phyloP scores from a whole-genome alignment of 768 basidiomycete genomes.

The Boletus coccyginus region DNA sequence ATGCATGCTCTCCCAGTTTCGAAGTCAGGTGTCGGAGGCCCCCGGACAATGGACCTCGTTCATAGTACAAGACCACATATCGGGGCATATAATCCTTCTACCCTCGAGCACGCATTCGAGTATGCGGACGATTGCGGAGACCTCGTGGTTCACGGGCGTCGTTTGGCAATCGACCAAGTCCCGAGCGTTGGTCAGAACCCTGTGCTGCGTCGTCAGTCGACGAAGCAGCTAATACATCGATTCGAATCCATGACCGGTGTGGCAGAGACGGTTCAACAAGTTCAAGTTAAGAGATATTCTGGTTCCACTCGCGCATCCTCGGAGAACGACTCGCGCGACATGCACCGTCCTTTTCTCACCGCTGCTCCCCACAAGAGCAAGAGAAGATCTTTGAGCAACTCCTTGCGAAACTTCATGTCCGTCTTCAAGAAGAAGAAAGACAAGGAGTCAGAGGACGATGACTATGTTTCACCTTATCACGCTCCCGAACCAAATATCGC shows the following conservation, averaged over 20 bases:
- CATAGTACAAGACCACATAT: background rate
- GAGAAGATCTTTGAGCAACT: conserved; percentile 54
- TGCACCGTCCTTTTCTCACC: conserved; percentile 15
- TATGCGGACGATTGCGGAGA: background rate
- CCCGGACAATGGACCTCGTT: conserved; percentile 15
- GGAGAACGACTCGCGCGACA: conserved; percentile 10
- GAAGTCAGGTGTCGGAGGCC: conserved; percentile 17
- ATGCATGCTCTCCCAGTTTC: background rate
- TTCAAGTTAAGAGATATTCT: conserved; percentile 6
- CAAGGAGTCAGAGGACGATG: conserved; percentile 28
- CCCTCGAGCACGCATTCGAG: background rate
- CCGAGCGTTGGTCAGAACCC: background rate
- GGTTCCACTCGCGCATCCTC: conserved; percentile 16
- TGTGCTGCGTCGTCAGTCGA: conserved; percentile 35
- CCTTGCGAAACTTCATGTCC: conserved; percentile 60
- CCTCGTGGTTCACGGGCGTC: background rate
- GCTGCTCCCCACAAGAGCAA: conserved; percentile 39
- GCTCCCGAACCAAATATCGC: conserved; percentile 6
- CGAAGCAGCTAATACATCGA: conserved; percentile 51
- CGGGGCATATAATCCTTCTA: background rate
- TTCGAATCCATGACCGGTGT: conserved; percentile 45
- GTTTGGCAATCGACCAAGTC: conserved; percentile 2
- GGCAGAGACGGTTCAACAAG: conserved; percentile 6
- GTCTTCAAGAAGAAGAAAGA: conserved; percentile 52
- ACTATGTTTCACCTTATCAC: conserved; percentile 6